A percentile compares a stretch with the other conserved stretches of the same genome.
Evolutionary conservation across 352 stramenopile species (phyloP).

Genomic region (Phytophthora chlamydospora): DNA sequence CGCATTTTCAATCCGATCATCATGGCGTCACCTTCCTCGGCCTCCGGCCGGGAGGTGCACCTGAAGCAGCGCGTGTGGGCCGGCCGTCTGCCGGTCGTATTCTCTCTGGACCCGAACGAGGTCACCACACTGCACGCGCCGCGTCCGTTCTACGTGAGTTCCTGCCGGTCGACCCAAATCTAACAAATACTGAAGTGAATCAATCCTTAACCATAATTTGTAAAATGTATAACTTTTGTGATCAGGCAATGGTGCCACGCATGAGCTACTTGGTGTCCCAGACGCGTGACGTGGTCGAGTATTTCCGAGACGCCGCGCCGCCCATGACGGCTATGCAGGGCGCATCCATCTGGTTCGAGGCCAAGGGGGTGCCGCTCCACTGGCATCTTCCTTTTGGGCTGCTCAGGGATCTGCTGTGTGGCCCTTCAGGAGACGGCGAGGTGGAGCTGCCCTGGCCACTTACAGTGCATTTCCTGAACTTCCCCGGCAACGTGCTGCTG

Average conservation of each 20-base stretch:
- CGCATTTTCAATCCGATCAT: too few relatives aligned
- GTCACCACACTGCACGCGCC: slow-evolving; percentile 83
- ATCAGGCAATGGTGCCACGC: slow-evolving; percentile 82
- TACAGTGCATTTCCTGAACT: slow-evolving; percentile 84
- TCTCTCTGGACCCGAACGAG: slow-evolving; percentile 74
- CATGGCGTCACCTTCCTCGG: slow-evolving; percentile 19
- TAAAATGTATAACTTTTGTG: not conserved
- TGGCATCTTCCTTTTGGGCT: slow-evolving; percentile 84
- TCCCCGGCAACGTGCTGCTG: slow-evolving; percentile 61
- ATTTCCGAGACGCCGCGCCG: slow-evolving; percentile 77
- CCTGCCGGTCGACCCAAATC: not conserved
- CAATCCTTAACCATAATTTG: not conserved
- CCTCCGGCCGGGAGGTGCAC: not conserved
- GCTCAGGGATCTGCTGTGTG: slow-evolving; percentile 63
- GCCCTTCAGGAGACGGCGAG: slow-evolving; percentile 8
- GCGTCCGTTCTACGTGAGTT: slow-evolving; percentile 79
- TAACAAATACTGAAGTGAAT: too few relatives aligned
- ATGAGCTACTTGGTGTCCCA: slow-evolving; percentile 82
- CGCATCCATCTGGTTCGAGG: slow-evolving; percentile 77
- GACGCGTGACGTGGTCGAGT: slow-evolving; percentile 76
- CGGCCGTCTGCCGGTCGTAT: slow-evolving; percentile 73
- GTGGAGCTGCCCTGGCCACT: slow-evolving; percentile 64
- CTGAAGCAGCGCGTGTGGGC: slow-evolving; percentile 60
- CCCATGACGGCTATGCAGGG: slow-evolving; percentile 61
- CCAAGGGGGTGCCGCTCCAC: slow-evolving; percentile 61